Evolutionary conservation across 2,329 filamentous ascomycete genomes (phyloP).

Genomic region (Waltergamsia citrina): DNA sequence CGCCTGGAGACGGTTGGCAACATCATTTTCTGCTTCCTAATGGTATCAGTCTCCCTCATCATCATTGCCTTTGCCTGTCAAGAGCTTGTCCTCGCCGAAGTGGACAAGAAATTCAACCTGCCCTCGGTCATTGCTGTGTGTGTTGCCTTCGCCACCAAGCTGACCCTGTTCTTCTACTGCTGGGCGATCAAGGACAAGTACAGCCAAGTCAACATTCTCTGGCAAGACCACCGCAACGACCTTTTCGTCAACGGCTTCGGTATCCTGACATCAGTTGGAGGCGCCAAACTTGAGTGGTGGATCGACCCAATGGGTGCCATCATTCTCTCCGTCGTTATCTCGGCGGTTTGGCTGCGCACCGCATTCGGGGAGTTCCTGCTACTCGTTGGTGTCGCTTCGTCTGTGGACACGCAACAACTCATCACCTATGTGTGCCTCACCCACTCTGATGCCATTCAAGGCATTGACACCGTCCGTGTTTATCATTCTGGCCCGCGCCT

Average conservation of each 20-base stretch:
- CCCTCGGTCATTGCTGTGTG: constrained; percentile 78
- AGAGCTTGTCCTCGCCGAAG: constrained; percentile 50
- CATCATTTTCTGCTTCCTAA: constrained; percentile 92
- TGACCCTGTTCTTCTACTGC: constrained; percentile 81
- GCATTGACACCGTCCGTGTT: constrained; percentile 90
- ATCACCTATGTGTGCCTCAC: constrained; percentile 91
- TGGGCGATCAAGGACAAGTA: constrained; percentile 86
- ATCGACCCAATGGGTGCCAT: constrained; percentile 90
- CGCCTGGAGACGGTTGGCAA: constrained; percentile 93
- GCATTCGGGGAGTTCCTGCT: constrained; percentile 85
- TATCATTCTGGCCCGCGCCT: constrained; percentile 85
- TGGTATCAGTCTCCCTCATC: constrained; percentile 86
- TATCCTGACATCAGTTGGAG: constrained; percentile 85
- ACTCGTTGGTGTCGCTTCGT: constrained; percentile 80
- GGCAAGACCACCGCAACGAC: constrained; percentile 96
- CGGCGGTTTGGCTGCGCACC: constrained; percentile 72
- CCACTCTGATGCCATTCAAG: constrained; percentile 69
- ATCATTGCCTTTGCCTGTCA: constrained; percentile 80
- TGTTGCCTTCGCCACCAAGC: constrained; percentile 77
- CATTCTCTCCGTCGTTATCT: constrained; percentile 69
- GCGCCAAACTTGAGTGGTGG: constrained; percentile 85
- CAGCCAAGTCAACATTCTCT: constrained; percentile 82
- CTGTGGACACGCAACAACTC: constrained; percentile 78
- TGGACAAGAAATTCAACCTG: constrained; percentile 61
- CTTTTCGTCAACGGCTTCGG: constrained; percentile 93